Evolutionary conservation across 352 stramenopile species (phyloP), one percentile per base, ranked within the genome.

Genomic region (Thalassiosira livingstoniorum): DNA sequence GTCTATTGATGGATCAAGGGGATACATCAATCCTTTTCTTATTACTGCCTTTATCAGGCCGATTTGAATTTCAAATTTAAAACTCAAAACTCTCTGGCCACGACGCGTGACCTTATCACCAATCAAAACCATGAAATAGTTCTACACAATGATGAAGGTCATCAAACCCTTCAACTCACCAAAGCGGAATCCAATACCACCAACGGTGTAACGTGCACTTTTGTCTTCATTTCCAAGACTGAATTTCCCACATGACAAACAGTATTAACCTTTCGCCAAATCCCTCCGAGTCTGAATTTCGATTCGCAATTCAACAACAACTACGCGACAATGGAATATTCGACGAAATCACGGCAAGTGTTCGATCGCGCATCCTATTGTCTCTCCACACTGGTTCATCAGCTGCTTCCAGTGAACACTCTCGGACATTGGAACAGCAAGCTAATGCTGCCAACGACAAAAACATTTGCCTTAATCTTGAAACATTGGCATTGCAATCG

Each of bases 291-390:
- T 39, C 37, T 29, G 42, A 73, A 57, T 67, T 82, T 43, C 57
- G 70, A 39, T 65, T 51, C 64, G 73, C 72, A 23, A 80, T 87
- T 62, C 80, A 80, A 57, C 45, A 82, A 47, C 47, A 74, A 32
- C 63, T 87, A 43, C 74, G 31, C 11, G 64, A 62, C 32, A 45
- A 81, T 68, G 73, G 80, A 51, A 57, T 82, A n/a, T 64, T 60
- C 0, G 62, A 82, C 39, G 80, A 83, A 34, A 80, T 87, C 51
- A 87, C 73, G 10, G 66, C 80, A 42, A 47, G 42, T 10, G 55
- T 87, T 35, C 45, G 80, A 29, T 75, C 80, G 1, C 57, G 61
- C 13, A 63, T 87, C 34, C 47, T 87, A 10, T 23, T 45, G 32
- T 77, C 73, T n/a, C 60, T 82, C 25, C 31, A 55, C 31, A 74